A percentile compares a stretch with the other conserved stretches of the same genome.
phyloP scores from a whole-genome alignment of 331 rosid species.

The Telfairia occidentalis region DNA sequence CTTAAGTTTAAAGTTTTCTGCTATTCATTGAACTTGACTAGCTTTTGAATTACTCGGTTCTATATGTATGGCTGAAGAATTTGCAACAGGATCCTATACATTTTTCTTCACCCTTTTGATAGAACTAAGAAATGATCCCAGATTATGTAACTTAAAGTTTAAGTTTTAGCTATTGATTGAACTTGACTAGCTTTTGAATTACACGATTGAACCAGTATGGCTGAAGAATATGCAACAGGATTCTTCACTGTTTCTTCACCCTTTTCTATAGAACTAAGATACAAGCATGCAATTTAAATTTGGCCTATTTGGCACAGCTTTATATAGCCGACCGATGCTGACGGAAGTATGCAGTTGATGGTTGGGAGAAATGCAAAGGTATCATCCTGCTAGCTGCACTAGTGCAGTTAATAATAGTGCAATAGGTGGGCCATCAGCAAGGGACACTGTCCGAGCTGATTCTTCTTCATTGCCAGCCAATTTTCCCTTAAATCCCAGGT shows the following conservation, averaged over 20 bases:
- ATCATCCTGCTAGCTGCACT: constrained; percentile 82
- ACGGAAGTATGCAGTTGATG: constrained; percentile 86
- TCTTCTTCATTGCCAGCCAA: constrained; percentile 63
- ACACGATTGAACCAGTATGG: neutral
- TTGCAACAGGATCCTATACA: neutral
- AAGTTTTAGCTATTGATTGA: neutral
- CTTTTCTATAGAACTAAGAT: constrained; percentile 14
- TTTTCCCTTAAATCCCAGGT: constrained; percentile 65
- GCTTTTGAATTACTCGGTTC: neutral
- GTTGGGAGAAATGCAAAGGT: constrained; percentile 91
- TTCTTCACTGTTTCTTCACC: neutral
- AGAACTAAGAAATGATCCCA: neutral
- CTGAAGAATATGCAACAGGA: neutral
- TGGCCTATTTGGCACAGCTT: constrained; percentile 32
- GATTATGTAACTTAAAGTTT: neutral
- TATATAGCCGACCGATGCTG: constrained; percentile 52
- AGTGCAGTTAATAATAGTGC: constrained; percentile 88
- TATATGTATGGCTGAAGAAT: neutral
- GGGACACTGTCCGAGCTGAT: constrained; percentile 79
- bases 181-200: constrained; percentile 6
- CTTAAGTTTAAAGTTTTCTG: neutral
- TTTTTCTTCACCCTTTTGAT: neutral
- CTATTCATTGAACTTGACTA: neutral
- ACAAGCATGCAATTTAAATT: constrained; percentile 18
- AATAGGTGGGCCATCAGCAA: constrained; percentile 65